phyloP scores from a whole-genome alignment of 2,329 filamentous ascomycete species.

The Colletotrichum sp. region DNA sequence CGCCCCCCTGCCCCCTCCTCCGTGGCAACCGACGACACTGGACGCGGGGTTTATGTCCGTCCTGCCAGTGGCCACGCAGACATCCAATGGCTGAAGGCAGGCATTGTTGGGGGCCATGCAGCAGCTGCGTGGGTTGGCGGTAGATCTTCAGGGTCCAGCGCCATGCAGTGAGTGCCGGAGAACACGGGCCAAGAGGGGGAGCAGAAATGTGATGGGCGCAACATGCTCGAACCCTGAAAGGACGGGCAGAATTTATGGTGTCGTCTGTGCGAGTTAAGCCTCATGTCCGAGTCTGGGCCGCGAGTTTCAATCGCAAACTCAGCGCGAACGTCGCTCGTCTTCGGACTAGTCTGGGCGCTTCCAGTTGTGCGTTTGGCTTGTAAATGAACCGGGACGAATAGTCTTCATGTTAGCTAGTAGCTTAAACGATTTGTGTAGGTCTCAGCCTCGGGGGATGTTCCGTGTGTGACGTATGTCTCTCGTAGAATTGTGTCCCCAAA shows the following conservation, averaged over 20 bases:
- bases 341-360: background rate
- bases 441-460: background rate
- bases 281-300: background rate
- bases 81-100: background rate
- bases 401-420: background rate
- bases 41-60: background rate
- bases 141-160: background rate
- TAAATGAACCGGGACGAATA: background rate
- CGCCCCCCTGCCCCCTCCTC: background rate
- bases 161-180: background rate
- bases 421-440: background rate
- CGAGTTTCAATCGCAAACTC: background rate
- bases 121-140: background rate
- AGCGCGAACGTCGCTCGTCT: background rate
- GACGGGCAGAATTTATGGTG: background rate
- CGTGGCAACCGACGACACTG: background rate
- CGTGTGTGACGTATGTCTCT: background rate
- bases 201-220: background rate
- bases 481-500: accelerated
- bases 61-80: background rate
- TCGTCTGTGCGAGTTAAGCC: conserved; percentile 6
- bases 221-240: background rate
- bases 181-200: background rate
- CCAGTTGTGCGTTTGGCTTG: background rate
- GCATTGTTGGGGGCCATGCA: background rate